Evolutionary conservation across 2,329 filamentous ascomycete genomes (phyloP).

Genomic region (Paramyrothecium roridum): DNA sequence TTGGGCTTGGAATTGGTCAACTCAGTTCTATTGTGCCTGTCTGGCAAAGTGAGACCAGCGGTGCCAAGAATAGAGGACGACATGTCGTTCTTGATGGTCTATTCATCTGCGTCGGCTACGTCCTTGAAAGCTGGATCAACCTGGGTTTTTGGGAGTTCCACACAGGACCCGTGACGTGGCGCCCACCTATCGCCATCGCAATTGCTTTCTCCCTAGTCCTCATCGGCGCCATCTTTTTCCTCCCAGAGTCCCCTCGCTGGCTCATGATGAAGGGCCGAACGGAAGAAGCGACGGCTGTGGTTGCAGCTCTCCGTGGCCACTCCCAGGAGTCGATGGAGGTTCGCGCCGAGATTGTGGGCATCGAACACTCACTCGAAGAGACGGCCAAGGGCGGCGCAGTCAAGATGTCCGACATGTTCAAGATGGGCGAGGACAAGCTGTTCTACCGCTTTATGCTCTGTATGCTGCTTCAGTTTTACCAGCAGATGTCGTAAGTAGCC

Average conservation of each 20-base stretch:
- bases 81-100: conserved; percentile 45
- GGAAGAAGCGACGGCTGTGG: conserved; percentile 23
- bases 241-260: conserved; percentile 32
- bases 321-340: conserved; percentile 31
- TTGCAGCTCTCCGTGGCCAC: conserved; percentile 34
- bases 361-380: conserved; percentile 44
- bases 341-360: conserved; percentile 38
- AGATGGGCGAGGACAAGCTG: conserved; percentile 45
- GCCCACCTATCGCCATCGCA: conserved; percentile 31
- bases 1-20: conserved; percentile 50
- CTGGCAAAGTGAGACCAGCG: conserved; percentile 48
- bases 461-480: conserved; percentile 26
- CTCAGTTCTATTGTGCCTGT: conserved; percentile 49
- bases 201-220: conserved; percentile 24
- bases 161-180: conserved; percentile 21
- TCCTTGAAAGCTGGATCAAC: conserved; percentile 40
- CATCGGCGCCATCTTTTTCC: conserved; percentile 24
- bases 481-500: conserved; percentile 16
- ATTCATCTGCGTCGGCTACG: conserved; percentile 37
- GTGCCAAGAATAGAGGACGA: conserved; percentile 48
- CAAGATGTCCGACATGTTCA: conserved; percentile 39
- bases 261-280: conserved; percentile 25
- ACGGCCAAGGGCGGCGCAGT: conserved; percentile 26
- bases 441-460: conserved; percentile 38
- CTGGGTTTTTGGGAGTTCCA: conserved; percentile 34